Evolutionary conservation across 2,329 filamentous ascomycete species (phyloP).

Genomic region (Calonectria henricotiae): DNA sequence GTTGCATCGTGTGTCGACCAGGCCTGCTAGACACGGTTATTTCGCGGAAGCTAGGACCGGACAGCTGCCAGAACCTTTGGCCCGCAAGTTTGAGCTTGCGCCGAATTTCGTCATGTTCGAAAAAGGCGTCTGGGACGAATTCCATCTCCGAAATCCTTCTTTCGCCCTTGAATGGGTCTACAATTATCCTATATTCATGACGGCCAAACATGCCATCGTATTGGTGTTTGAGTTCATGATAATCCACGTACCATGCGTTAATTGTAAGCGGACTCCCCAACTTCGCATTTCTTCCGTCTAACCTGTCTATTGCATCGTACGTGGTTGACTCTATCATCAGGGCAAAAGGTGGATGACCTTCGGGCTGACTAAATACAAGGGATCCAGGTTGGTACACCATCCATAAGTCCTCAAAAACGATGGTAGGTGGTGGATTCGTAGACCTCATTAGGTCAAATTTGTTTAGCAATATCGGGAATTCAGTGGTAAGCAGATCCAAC

Average conservation of each 20-base stretch:
- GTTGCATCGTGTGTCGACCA: background rate
- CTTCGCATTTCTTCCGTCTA: background rate
- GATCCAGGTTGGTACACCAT: background rate
- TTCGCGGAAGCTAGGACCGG: background rate
- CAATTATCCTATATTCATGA: background rate
- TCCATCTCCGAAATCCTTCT: background rate
- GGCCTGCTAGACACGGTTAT: background rate
- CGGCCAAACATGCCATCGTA: conserved; percentile 12
- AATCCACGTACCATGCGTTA: conserved; percentile 5
- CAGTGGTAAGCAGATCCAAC: background rate
- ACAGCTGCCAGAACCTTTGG: background rate
- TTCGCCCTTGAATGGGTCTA: background rate
- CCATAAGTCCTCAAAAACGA: background rate
- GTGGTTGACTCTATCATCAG: conserved; percentile 2
- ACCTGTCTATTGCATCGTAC: background rate
- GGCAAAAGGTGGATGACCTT: background rate
- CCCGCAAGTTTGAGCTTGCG: background rate
- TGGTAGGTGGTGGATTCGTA: background rate
- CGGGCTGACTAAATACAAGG: background rate
- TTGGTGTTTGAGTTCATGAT: background rate
- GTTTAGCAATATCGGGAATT: background rate
- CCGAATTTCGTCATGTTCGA: background rate
- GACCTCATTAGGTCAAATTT: conserved; percentile 11
- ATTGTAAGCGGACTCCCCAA: background rate
- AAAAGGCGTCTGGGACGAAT: background rate